Evolutionary conservation across 345 rosid species (phyloP).

Genomic region (Eucalyptus fibrosa): DNA sequence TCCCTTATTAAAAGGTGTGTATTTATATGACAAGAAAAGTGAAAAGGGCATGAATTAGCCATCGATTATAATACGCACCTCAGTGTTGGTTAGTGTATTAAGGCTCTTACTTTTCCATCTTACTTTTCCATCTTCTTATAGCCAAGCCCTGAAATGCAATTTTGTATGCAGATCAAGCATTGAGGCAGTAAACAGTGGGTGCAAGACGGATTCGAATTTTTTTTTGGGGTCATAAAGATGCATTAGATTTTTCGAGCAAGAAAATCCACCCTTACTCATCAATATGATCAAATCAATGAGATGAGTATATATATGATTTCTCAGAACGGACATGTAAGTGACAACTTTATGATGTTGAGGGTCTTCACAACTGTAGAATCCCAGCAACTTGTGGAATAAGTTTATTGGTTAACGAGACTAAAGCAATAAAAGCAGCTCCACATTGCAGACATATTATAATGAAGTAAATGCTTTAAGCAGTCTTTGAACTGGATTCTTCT

Average conservation of each 20-base stretch:
- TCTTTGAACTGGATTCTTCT: neutral
- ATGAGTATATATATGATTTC: no score
- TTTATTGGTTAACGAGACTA: neutral
- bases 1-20: no score
- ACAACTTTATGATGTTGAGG: neutral
- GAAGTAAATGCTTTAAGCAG: neutral
- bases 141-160: no score
- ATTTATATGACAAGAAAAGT: no score
- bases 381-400: neutral
- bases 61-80: fast-evolving
- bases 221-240: no score
- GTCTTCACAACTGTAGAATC: neutral
- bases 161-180: fast-evolving
- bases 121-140: no score
- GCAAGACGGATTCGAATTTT: fast-evolving
- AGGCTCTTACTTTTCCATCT: no score
- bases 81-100: fast-evolving
- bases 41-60: no score
- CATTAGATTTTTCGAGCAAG: no score
- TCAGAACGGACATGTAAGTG: neutral
- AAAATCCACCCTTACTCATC: neutral
- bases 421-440: neutral
- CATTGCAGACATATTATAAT: no score
- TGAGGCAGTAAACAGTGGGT: neutral
- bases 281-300: neutral